Conservation (phyloP, 1,139 yeast genomes). For the Zhuliangozyma parablackwelliae region DNA sequence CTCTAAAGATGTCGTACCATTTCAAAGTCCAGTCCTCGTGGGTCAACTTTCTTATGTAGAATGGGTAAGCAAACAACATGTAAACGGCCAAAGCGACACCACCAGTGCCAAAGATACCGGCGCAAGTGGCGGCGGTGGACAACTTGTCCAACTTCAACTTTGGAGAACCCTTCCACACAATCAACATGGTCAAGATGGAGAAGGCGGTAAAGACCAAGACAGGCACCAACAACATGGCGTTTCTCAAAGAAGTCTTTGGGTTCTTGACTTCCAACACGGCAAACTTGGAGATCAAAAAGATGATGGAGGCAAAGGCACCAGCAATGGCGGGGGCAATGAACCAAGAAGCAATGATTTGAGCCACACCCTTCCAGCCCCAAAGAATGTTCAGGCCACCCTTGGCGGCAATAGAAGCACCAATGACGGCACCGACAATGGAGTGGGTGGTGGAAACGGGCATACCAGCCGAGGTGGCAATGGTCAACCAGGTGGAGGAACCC, state of each 20-base stretch:
- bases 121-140: constrained; percentile 47
- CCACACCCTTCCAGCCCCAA: constrained; percentile 78
- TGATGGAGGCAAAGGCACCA: constrained; percentile 55
- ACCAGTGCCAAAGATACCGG: constrained; percentile 60
- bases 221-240: constrained; percentile 59
- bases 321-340: constrained; percentile 75
- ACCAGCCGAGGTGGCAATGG: constrained; percentile 62
- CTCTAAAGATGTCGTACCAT: constrained; percentile 53
- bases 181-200: constrained; percentile 57
- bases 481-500: constrained; percentile 72
- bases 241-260: constrained; percentile 36
- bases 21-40: constrained; percentile 65
- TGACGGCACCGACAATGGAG: constrained; percentile 72
- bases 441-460: constrained; percentile 81
- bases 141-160: constrained; percentile 51
- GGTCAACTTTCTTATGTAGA: constrained; percentile 55
- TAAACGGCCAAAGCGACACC: constrained; percentile 51
- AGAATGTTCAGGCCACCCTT: constrained; percentile 50
- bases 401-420: constrained; percentile 75
- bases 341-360: constrained; percentile 78
- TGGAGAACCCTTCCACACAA: constrained; percentile 74
- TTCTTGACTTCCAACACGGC: constrained; percentile 57
- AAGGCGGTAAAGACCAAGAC: constrained; percentile 57
- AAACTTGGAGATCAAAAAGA: constrained; percentile 58
- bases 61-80: constrained; percentile 57